Conservation (phyloP, 2,329 filamentous ascomycete species). For the Teratosphaeria zuluensis region DNA sequence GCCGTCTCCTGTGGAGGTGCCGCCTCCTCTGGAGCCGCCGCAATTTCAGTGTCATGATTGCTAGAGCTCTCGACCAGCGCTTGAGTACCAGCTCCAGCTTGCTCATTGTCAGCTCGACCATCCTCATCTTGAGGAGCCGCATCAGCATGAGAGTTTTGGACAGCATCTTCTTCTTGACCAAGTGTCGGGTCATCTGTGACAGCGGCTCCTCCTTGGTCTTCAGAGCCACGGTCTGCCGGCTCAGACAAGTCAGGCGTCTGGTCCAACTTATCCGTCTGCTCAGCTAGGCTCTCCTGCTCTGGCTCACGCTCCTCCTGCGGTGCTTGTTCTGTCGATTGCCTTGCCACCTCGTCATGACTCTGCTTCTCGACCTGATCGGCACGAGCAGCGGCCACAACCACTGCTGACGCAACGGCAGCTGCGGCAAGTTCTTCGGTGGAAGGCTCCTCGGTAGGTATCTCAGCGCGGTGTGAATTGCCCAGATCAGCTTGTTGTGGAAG, state of each 20-base stretch:
- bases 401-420: neutral
- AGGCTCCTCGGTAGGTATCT: neutral
- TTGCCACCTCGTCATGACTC: no score
- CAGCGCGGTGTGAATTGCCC: neutral
- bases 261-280: neutral
- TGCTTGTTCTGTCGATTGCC: no score
- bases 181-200: neutral
- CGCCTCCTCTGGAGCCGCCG: neutral
- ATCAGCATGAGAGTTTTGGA: neutral
- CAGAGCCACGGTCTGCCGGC: neutral
- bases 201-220: neutral
- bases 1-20: neutral
- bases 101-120: neutral
- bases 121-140: neutral
- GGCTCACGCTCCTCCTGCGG: neutral
- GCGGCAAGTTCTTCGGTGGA: neutral
- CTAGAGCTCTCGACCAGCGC: neutral
- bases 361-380: neutral
- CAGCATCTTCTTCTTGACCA: neutral
- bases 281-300: neutral
- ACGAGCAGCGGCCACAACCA: neutral
- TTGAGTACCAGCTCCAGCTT: neutral
- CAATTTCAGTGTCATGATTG: neutral
- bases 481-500: neutral
- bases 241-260: slow-evolving; percentile 2